Base-by-base conservation (phyloP, 208 protist species). In the Acanthamoeba castellanii region DNA sequence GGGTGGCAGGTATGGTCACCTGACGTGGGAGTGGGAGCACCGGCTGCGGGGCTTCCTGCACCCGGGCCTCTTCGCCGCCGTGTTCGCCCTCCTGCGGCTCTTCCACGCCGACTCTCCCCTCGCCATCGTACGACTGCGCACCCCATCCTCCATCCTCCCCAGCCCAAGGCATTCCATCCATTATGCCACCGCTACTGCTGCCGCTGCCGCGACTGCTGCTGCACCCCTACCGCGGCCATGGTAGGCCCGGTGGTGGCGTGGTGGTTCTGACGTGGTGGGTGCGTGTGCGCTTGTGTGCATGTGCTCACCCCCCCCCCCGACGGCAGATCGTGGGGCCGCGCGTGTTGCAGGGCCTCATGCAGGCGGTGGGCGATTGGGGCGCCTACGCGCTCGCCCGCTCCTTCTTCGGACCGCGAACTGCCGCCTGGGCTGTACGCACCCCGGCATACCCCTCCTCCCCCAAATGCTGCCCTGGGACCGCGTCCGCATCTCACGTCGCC, bases 1-100 rank as follows among this genome's bases (percentile, higher is more conserved):
- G 9, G 37, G 34, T n/a, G 8, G 32, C 90, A 94, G 90, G 18
- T 97, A 96, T 85, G 96, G 96, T 18, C 76, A 97, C 89, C 47
- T 97, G 57, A 97, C 97, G 8, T 97, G 97, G 97, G 97, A 97
- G 88, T 97, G 97, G 97, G 27, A 30, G 11, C 84, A 92, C 34
- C 57, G 20, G 34, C 84, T 97, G 34, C 52, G 97, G 57, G 85
- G 96, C 25, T 97, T 68, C 61, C 13, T 97, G 34, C 96, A 97
- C 76, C 96, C 96, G n/a, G 42, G 90, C 37, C n/a, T 97, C 30
- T 97, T 97, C 70, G 84, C 94, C 18, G 32, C 50, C 7, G 7
- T 96, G 1, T 97, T 87, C 91, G 57, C 94, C 47, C 8, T 97
- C 11, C 61, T 97, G n/a, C 47, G 72, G 20, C n/a, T 97, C 37